These are phyloP conservation scores for Cytospora paraplurivora DNA, from an alignment of 2,329 filamentous ascomycete species.

Conservation along the genomic window DNA sequence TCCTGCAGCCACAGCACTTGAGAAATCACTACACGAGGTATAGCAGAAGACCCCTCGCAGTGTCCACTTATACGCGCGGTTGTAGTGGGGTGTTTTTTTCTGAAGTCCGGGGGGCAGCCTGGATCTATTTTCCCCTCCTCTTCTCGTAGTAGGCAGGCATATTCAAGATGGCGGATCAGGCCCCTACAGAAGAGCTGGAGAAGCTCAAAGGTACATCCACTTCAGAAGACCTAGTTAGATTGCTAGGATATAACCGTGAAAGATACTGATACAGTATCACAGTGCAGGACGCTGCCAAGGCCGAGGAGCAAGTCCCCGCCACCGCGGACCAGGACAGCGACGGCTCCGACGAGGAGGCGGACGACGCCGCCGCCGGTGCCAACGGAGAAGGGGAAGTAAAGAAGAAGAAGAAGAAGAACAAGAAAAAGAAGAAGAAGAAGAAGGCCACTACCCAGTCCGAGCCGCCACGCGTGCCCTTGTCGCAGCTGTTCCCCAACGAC, in stretches of 20 bases:
- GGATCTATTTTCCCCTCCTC: conserved; percentile 14
- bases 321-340: conserved; percentile 47
- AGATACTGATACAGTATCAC: conserved; percentile 18
- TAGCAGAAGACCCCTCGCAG: background rate
- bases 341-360: conserved; percentile 57
- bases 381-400: conserved; percentile 50
- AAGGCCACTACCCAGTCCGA: conserved; percentile 70
- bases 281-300: conserved; percentile 46
- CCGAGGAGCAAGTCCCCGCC: conserved; percentile 40
- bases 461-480: conserved; percentile 73
- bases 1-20: background rate
- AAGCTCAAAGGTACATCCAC: conserved; percentile 43
- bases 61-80: background rate
- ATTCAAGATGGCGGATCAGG: conserved; percentile 45
- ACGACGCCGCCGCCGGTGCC: conserved; percentile 44
- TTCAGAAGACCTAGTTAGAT: background rate
- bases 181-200: conserved; percentile 44
- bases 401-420: conserved; percentile 84
- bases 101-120: background rate
- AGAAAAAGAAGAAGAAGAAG: conserved; percentile 71
- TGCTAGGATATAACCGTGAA: background rate
- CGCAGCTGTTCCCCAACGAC: conserved; percentile 71
- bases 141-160: conserved; percentile 8
- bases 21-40: background rate
- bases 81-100: conserved; percentile 12